These are phyloP conservation scores for Penicillium sp. DNA, from an alignment of 2,329 filamentous ascomycete genomes.

Conservation along the genomic window DNA sequence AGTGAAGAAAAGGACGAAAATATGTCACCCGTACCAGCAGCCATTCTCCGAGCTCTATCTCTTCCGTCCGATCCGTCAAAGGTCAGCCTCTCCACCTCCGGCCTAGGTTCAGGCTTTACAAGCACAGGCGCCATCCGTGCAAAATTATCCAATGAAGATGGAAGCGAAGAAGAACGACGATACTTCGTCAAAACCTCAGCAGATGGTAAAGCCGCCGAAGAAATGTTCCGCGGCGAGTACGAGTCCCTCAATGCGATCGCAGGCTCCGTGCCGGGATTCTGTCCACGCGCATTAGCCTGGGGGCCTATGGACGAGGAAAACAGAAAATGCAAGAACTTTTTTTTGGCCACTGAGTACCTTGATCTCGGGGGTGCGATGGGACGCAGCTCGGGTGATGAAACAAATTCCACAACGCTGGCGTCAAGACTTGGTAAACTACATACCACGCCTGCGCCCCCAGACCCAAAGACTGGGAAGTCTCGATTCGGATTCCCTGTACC, in stretches of 20 bases:
- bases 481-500: slow-evolving; percentile 81
- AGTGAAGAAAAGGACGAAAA: neutral
- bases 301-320: slow-evolving; percentile 55
- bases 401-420: slow-evolving; percentile 57
- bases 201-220: slow-evolving; percentile 32
- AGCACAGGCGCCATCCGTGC: slow-evolving; percentile 44
- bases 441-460: slow-evolving; percentile 65
- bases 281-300: slow-evolving; percentile 72
- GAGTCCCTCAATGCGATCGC: slow-evolving; percentile 82
- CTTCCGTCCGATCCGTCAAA: slow-evolving; percentile 35
- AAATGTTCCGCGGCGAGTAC: slow-evolving; percentile 67
- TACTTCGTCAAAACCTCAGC: slow-evolving; percentile 45
- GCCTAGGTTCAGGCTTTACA: slow-evolving; percentile 46
- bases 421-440: slow-evolving; percentile 78
- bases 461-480: slow-evolving; percentile 36
- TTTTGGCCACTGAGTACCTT: slow-evolving; percentile 76
- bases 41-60: slow-evolving; percentile 41
- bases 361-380: slow-evolving; percentile 55
- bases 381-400: slow-evolving; percentile 49
- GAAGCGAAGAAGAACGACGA: slow-evolving; percentile 27
- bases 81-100: slow-evolving; percentile 37
- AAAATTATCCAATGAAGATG: slow-evolving; percentile 22
- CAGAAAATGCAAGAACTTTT: slow-evolving; percentile 44
- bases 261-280: slow-evolving; percentile 68
- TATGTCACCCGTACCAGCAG: slow-evolving; percentile 33